These are phyloP conservation scores for Cordyceps farinosa DNA, from an alignment of 2,329 filamentous ascomycete genomes.

Conservation along the genomic window DNA sequence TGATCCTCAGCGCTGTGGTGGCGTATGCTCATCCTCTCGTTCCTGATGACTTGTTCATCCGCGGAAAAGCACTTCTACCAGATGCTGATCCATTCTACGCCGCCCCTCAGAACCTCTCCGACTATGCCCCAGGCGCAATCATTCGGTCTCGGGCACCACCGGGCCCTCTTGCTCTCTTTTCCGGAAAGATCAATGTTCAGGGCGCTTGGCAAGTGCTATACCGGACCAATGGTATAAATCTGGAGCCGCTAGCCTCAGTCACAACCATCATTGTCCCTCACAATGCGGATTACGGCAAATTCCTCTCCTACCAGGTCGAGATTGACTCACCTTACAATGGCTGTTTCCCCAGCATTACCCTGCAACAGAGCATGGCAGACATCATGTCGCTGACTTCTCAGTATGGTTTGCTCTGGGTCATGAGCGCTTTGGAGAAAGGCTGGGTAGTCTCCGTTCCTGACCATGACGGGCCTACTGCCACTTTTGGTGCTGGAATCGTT, in stretches of 20 bases:
- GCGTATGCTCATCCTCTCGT: neutral
- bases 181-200: neutral
- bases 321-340: neutral
- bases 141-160: neutral
- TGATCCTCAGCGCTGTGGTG: no score
- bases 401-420: neutral
- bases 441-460: neutral
- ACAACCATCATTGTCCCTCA: neutral
- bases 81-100: neutral
- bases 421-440: neutral
- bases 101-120: neutral
- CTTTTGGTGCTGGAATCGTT: neutral
- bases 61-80: neutral
- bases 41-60: neutral
- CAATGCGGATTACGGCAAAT: neutral
- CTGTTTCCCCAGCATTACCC: neutral
- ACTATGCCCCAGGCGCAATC: neutral
- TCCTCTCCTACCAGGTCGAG: slow-evolving; percentile 5
- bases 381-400: neutral
- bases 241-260: neutral
- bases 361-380: neutral
- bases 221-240: neutral
- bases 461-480: neutral
- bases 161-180: neutral
- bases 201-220: neutral